A percentile compares a stretch with the other conserved stretches of the same genome.
phyloP scores from a whole-genome alignment of 2,329 filamentous ascomycete genomes.

The Aspergillus sp. region DNA sequence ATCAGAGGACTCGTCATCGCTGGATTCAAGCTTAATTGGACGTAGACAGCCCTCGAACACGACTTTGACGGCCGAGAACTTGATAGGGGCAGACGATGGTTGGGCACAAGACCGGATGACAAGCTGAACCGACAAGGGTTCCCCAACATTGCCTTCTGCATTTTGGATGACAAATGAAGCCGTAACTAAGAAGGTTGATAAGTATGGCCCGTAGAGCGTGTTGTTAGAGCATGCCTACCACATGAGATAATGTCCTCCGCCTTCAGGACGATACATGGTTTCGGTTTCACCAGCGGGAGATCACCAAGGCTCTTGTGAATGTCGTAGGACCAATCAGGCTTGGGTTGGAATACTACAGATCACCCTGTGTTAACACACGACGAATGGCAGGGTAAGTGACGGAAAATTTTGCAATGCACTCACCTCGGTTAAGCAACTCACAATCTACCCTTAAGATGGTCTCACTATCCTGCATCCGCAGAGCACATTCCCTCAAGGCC shows the following conservation, averaged over 20 bases:
- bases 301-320: conserved; percentile 47
- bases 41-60: conserved; percentile 53
- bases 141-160: conserved; percentile 59
- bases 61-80: conserved; percentile 49
- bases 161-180: conserved; percentile 54
- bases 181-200: conserved; percentile 40
- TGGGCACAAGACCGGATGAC: conserved; percentile 51
- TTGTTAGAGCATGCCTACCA: conserved; percentile 25
- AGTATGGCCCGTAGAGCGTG: conserved; percentile 14
- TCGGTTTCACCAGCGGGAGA: conserved; percentile 37
- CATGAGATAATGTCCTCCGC: conserved; percentile 50
- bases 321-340: conserved; percentile 42
- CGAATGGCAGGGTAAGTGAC: background rate
- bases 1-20: conserved; percentile 25
- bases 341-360: conserved; percentile 33
- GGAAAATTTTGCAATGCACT: conserved; percentile 9
- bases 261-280: conserved; percentile 47
- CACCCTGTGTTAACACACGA: background rate
- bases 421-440: conserved; percentile 51
- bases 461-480: conserved; percentile 45
- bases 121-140: conserved; percentile 57
- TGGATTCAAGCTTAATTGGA: conserved; percentile 40
- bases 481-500: conserved; percentile 54
- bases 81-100: conserved; percentile 45
- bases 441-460: conserved; percentile 55